Evolutionary conservation across 2,329 filamentous ascomycete species (phyloP).

Genomic region (Cryphonectria naterciae): DNA sequence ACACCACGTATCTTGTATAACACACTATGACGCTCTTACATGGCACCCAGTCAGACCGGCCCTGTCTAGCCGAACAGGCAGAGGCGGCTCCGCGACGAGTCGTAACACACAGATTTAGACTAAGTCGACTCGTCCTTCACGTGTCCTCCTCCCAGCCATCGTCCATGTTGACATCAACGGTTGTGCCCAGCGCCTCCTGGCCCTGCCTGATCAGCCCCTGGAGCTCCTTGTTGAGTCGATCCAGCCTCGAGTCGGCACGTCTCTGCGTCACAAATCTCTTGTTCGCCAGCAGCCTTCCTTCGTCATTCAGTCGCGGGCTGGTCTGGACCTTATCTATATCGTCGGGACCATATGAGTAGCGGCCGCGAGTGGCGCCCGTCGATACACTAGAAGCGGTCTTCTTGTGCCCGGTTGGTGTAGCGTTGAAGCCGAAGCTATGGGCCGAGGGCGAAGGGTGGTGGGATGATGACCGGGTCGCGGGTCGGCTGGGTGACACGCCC

Average conservation of each 20-base stretch:
- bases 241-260: slow-evolving; percentile 78
- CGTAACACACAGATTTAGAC: background rate
- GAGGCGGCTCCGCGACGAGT: background rate
- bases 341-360: slow-evolving; percentile 14
- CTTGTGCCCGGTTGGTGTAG: slow-evolving; percentile 42
- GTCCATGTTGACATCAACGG: slow-evolving; percentile 69
- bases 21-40: background rate
- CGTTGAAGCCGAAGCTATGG: slow-evolving; percentile 25
- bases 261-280: slow-evolving; percentile 73
- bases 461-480: slow-evolving; percentile 29
- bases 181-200: slow-evolving; percentile 80
- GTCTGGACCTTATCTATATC: slow-evolving; percentile 37
- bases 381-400: slow-evolving; percentile 52
- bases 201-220: slow-evolving; percentile 89
- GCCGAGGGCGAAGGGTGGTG: slow-evolving; percentile 36
- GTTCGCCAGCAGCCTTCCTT: slow-evolving; percentile 76
- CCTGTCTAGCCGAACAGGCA: background rate
- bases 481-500: slow-evolving; percentile 30
- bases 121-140: background rate
- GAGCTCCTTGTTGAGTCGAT: slow-evolving; percentile 76
- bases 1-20: background rate
- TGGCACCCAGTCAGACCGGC: background rate
- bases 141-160: slow-evolving; percentile 47
- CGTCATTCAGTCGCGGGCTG: slow-evolving; percentile 61
- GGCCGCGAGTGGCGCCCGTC: slow-evolving; percentile 34